Percentiles rank a stretch among this genome's conserved stretches.
phyloP scores from a whole-genome alignment of 2,329 filamentous ascomycete species.

The Chaetomium strumarium region DNA sequence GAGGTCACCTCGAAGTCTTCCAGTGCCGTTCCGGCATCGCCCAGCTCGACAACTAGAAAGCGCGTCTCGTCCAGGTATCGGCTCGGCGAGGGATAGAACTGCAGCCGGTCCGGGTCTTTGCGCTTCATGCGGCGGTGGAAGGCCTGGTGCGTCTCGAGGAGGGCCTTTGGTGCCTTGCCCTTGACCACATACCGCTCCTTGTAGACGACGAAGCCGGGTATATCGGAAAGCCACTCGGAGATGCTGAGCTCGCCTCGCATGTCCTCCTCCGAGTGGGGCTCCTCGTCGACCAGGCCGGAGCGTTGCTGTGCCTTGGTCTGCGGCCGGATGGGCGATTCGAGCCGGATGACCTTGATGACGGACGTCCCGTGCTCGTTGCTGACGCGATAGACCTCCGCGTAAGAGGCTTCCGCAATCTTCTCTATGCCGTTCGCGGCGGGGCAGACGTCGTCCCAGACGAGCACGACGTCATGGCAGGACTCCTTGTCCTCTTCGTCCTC shows the following conservation, averaged over 20 bases:
- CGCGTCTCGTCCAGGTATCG: conserved; percentile 52
- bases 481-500: not conserved
- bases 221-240: conserved; percentile 57
- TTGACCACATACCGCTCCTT: conserved; percentile 57
- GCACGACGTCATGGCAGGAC: conserved; percentile 21
- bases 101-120: conserved; percentile 49
- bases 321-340: conserved; percentile 51
- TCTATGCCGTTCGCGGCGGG: conserved; percentile 46
- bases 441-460: conserved; percentile 55
- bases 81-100: conserved; percentile 58
- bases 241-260: conserved; percentile 56
- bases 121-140: conserved; percentile 51
- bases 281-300: conserved; percentile 52
- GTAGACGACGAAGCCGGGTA: conserved; percentile 60
- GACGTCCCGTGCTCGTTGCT: conserved; percentile 54
- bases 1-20: conserved; percentile 50
- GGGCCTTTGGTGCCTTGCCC: conserved; percentile 46
- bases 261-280: conserved; percentile 49
- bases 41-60: conserved; percentile 58
- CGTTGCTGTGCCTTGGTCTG: conserved; percentile 52
- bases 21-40: conserved; percentile 55
- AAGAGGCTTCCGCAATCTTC: conserved; percentile 63
- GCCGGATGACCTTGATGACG: conserved; percentile 59
- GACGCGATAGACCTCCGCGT: conserved; percentile 60
- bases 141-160: conserved; percentile 54